phyloP scores from a whole-genome alignment of 2,329 filamentous ascomycete genomes.

The Cytospora paraplurivora region DNA sequence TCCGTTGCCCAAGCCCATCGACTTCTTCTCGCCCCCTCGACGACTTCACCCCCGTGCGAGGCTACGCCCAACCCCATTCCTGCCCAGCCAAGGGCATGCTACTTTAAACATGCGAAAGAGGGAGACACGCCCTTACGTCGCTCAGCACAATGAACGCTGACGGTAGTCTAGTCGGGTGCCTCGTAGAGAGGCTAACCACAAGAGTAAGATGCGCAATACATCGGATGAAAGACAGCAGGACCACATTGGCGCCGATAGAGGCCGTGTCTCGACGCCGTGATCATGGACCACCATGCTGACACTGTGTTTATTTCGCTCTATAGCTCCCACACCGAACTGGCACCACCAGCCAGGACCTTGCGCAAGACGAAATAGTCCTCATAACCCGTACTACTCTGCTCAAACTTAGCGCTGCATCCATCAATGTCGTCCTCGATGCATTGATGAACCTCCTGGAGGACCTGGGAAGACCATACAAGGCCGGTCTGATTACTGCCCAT shows the following conservation, averaged over 20 bases:
- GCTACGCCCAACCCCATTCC: slow-evolving; percentile 16
- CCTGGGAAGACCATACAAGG: slow-evolving; percentile 56
- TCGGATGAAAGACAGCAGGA: not conserved
- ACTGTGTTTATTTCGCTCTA: slow-evolving; percentile 29
- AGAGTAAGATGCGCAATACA: slow-evolving; percentile 49
- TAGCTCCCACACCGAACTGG: slow-evolving; percentile 67
- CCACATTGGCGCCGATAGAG: not conserved
- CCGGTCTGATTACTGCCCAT: slow-evolving; percentile 47
- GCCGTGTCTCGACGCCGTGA: not conserved
- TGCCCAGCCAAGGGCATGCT: slow-evolving; percentile 30
- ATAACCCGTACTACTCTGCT: slow-evolving; percentile 64
- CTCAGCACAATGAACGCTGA: slow-evolving; percentile 57
- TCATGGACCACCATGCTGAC: slow-evolving; percentile 18
- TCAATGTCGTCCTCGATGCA: slow-evolving; percentile 57
- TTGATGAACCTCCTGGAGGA: slow-evolving; percentile 62
- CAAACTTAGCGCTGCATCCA: slow-evolving; percentile 58
- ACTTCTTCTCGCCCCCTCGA: slow-evolving; percentile 12
- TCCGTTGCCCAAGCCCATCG: slow-evolving; percentile 4
- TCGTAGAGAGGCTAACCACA: slow-evolving; percentile 64
- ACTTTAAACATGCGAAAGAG: slow-evolving; percentile 36
- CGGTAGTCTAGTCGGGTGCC: slow-evolving; percentile 60
- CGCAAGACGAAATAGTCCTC: slow-evolving; percentile 62
- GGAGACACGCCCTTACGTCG: slow-evolving; percentile 33
- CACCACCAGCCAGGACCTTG: slow-evolving; percentile 56
- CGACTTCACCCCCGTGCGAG: not conserved